These are phyloP conservation scores for Alternaria conjuncta DNA, from an alignment of 2,329 filamentous ascomycete species.

Conservation along the genomic window DNA sequence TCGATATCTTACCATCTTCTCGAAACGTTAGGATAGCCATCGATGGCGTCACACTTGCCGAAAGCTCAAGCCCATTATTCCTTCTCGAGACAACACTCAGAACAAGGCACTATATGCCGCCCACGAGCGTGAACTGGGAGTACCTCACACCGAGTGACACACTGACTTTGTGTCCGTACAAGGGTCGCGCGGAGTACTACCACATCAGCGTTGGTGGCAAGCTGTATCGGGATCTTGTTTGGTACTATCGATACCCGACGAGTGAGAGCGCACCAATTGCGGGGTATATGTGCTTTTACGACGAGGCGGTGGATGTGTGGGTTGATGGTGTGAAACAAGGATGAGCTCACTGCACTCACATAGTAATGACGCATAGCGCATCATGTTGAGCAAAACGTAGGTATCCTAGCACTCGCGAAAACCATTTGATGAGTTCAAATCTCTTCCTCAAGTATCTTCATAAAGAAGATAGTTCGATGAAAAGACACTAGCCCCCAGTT, in stretches of 20 bases:
- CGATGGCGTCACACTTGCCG: constrained; percentile 55
- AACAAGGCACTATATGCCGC: constrained; percentile 65
- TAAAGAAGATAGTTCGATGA: no score
- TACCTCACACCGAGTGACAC: constrained; percentile 59
- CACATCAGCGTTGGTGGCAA: constrained; percentile 57
- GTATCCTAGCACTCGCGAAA: no score
- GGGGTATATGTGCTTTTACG: constrained; percentile 69
- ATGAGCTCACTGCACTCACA: no score
- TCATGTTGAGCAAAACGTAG: no score
- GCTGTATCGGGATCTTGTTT: constrained; percentile 61
- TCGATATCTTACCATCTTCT: constrained; percentile 65
- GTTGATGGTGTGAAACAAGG: constrained; percentile 62
- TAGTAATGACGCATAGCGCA: no score
- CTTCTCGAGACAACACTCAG: constrained; percentile 67
- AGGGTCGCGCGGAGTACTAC: constrained; percentile 70
- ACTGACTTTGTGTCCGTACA: constrained; percentile 69
- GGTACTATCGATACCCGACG: constrained; percentile 67
- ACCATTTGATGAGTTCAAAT: no score
- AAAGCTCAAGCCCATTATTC: constrained; percentile 56
- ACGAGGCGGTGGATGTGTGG: constrained; percentile 70
- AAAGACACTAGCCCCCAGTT: no score
- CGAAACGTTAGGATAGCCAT: constrained; percentile 61
- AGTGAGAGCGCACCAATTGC: constrained; percentile 63
- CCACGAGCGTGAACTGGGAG: constrained; percentile 57
- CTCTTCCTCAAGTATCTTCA: no score